phyloP scores from a whole-genome alignment of 768 basidiomycete species.

The Chlorophyllum brunneum region DNA sequence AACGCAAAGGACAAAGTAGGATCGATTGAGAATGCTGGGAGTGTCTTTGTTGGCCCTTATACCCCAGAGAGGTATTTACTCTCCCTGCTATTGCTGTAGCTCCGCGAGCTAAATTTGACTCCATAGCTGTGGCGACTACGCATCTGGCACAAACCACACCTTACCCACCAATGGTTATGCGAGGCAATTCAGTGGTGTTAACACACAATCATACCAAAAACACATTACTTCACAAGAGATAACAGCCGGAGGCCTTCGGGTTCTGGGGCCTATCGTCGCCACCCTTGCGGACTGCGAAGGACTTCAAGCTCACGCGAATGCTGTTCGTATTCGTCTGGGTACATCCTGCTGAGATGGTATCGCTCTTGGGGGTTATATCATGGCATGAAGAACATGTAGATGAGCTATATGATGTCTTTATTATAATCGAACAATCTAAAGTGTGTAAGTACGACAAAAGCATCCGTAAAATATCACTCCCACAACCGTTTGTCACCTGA shows the following conservation, averaged over 20 bases:
- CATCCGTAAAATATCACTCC: slow-evolving; percentile 20
- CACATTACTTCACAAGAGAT: slow-evolving; percentile 97
- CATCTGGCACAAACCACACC: slow-evolving; percentile 98
- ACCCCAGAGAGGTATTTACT: slow-evolving; percentile 87
- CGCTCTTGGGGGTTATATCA: too few species aligned
- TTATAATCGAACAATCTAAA: slow-evolving; percentile 27
- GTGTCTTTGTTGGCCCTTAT: slow-evolving; percentile 92
- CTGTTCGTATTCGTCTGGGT: slow-evolving; percentile 79
- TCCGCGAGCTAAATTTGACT: slow-evolving; percentile 10
- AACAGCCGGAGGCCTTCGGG: slow-evolving; percentile 68
- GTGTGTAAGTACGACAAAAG: slow-evolving; percentile 21
- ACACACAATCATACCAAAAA: slow-evolving; percentile 96
- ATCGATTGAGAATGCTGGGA: slow-evolving; percentile 86
- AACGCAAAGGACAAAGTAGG: slow-evolving; percentile 63
- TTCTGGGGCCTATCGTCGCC: slow-evolving; percentile 82
- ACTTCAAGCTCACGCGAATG: slow-evolving; percentile 92
- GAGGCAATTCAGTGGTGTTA: slow-evolving; percentile 97
- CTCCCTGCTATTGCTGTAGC: neutral
- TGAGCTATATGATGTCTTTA: slow-evolving; percentile 20
- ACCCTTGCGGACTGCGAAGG: slow-evolving; percentile 95
- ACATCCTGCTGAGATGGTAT: slow-evolving; percentile 11
- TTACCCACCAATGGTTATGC: slow-evolving; percentile 96
- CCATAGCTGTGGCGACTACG: slow-evolving; percentile 92
- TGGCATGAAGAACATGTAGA: slow-evolving; percentile 5
- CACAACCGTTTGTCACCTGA: slow-evolving; percentile 10